Conservation (phyloP, 2,329 filamentous ascomycete genomes). For the Pseudocercospora cruenta region DNA sequence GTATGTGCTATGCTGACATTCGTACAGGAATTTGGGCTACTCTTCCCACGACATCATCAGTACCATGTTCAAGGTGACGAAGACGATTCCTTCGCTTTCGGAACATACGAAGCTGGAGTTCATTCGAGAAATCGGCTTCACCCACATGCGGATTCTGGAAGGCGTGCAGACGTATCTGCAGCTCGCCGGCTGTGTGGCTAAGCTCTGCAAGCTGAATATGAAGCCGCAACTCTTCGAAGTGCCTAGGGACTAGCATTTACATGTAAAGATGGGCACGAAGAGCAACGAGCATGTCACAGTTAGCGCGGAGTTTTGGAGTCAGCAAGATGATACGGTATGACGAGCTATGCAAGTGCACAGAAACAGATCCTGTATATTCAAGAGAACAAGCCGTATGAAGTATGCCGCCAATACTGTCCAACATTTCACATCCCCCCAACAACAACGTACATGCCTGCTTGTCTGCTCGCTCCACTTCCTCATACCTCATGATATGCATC, state of each 20-base stretch:
- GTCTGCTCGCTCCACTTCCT: not conserved
- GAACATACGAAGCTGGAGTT: constrained; percentile 97
- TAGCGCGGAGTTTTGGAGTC: constrained; percentile 4
- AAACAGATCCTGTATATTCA: constrained; percentile 2
- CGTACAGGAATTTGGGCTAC: constrained; percentile 76
- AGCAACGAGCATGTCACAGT: not conserved
- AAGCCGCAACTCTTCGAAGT: constrained; percentile 76
- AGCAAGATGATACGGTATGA: not conserved
- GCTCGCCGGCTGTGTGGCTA: constrained; percentile 86
- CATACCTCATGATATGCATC: constrained; percentile 2
- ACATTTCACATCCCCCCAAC: not conserved
- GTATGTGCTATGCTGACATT: constrained; percentile 15
- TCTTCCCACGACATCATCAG: constrained; percentile 99
- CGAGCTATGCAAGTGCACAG: not conserved
- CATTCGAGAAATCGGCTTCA: constrained; percentile 92
- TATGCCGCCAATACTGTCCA: not conserved
- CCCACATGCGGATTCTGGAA: constrained; percentile 98
- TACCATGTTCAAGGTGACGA: constrained; percentile 98
- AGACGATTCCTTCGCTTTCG: constrained; percentile 87
- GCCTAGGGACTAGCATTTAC: constrained; percentile 31
- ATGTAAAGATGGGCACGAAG: too few relatives aligned
- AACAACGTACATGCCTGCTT: not conserved
- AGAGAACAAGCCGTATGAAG: not conserved
- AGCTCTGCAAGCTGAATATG: constrained; percentile 96
- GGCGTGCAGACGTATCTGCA: constrained; percentile 94